phyloP scores from a whole-genome alignment of 2,329 filamentous ascomycete species.

The Fusarium luffae region DNA sequence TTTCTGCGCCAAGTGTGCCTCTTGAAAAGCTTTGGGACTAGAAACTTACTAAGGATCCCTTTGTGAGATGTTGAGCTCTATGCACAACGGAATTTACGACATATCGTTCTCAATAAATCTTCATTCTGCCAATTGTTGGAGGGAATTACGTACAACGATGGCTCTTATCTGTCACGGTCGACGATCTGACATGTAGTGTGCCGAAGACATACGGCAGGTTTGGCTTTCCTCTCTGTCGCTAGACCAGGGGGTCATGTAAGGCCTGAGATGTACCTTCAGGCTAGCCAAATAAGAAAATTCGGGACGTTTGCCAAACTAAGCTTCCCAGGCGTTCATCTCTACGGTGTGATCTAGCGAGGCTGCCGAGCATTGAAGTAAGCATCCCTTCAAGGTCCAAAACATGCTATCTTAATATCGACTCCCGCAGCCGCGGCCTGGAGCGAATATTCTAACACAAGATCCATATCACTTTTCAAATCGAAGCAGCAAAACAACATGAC shows the following conservation, averaged over 20 bases:
- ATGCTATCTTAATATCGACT: not conserved
- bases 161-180: too few species aligned
- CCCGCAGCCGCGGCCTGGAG: not conserved
- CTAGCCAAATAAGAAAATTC: not conserved
- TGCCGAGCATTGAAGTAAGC: not conserved
- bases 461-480: not conserved
- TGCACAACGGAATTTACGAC: not conserved
- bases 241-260: not conserved
- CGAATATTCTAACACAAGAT: rapidly evolving
- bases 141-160: too few species aligned
- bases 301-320: not conserved
- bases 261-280: not conserved
- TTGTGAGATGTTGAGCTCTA: not conserved
- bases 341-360: not conserved
- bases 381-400: not conserved
- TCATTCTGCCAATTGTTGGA: too few species aligned
- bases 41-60: too few species aligned
- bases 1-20: too few species aligned
- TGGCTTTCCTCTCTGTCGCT: not conserved
- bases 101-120: not conserved
- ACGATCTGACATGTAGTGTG: not conserved
- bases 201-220: not conserved
- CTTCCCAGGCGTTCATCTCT: too few species aligned
- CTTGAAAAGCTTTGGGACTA: too few species aligned
- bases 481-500: not conserved